Percentiles rank a stretch among this genome's conserved stretches.
phyloP scores from a whole-genome alignment of 2,329 filamentous ascomycete genomes.

The Sporothrix phasma region DNA sequence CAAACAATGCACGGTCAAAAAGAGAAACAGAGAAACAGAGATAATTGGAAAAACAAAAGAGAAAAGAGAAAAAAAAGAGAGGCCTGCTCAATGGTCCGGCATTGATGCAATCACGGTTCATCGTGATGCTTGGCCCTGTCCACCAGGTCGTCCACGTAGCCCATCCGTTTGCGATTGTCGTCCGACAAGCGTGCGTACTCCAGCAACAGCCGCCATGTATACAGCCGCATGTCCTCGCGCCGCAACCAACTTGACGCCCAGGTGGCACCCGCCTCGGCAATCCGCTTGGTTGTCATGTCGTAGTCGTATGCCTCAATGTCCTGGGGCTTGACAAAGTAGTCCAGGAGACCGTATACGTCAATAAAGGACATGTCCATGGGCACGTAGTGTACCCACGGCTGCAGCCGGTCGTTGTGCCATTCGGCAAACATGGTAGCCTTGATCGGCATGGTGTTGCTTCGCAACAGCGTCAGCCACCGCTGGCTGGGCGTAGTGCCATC shows the following conservation, averaged over 20 bases:
- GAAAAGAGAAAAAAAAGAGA: not conserved
- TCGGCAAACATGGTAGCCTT: constrained; percentile 64
- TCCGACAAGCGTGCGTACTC: constrained; percentile 46
- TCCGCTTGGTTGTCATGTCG: constrained; percentile 45
- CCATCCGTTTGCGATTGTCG: constrained; percentile 34
- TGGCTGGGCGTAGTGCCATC: constrained; percentile 58
- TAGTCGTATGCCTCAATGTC: constrained; percentile 28
- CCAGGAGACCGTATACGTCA: constrained; percentile 55
- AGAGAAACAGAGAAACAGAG: not conserved
- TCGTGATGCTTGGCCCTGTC: not conserved
- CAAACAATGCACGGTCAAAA: not conserved
- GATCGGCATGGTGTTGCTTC: constrained; percentile 53
- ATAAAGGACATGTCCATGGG: constrained; percentile 58
- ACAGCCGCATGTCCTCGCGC: constrained; percentile 56
- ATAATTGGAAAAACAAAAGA: not conserved
- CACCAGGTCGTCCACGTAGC: constrained; percentile 34
- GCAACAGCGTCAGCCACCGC: constrained; percentile 51
- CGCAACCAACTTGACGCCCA: constrained; percentile 55
- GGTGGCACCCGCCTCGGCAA: constrained; percentile 48
- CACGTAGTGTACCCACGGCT: constrained; percentile 63
- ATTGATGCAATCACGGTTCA: not conserved
- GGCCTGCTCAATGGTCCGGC: too few relatives aligned
- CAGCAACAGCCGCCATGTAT: constrained; percentile 50
- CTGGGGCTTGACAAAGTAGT: constrained; percentile 45
- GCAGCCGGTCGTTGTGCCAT: constrained; percentile 62